Base-by-base conservation (phyloP, 1,284 basidiomycete species). In the Polyporus tsugae region DNA sequence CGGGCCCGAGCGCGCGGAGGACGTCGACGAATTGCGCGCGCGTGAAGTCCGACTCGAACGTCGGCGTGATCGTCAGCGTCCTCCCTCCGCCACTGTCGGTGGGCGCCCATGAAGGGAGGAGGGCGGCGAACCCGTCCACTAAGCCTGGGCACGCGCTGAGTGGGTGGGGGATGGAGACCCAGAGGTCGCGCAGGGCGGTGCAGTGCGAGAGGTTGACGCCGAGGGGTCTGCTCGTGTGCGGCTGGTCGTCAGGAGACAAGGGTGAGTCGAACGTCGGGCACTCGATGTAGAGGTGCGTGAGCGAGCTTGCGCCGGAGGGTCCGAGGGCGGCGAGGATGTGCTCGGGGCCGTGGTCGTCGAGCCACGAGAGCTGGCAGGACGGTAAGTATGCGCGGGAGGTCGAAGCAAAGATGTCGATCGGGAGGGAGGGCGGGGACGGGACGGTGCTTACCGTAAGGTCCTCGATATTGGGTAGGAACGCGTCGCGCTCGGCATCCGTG, bases 31-130 rank as follows among this genome's bases (percentile, higher is more conserved):
- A 49, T n/a, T 49, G 3, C n/a, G 5, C 10, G n/a, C 46, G 52
- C 1, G 10, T 33, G 52, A 53, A 33, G 52, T 29, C n/a, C 52
- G 10, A 49, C 15, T 53, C 11, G 25, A 15, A 53, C 52, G 52
- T 13, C 9, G 29, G 25, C 2, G 25, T 4, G 25, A 33, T 25
- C 22, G n/a, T 22, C 0, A 53, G 52, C 13, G 15, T 17, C 29
- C 2, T 7, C 9, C 2, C 9, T 46, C 44, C 87, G 7, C n/a
- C 29, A 29, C 29, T 1, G n/a, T n/a, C n/a, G 29, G 29, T 29
- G 44, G 44, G n/a, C 7, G 10, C 3, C 44, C 44, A 42, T 4
- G 41, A 42, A 5, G 41, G 15, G 4, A 42, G 17, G 17, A 42
- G 41, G 41, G 41, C 41, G 46, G 46, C 46, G 22, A 52, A 52